Evolutionary conservation across 768 basidiomycete species (phyloP), one percentile per base, ranked within the genome.

Genomic region (Hygrophorus russula): DNA sequence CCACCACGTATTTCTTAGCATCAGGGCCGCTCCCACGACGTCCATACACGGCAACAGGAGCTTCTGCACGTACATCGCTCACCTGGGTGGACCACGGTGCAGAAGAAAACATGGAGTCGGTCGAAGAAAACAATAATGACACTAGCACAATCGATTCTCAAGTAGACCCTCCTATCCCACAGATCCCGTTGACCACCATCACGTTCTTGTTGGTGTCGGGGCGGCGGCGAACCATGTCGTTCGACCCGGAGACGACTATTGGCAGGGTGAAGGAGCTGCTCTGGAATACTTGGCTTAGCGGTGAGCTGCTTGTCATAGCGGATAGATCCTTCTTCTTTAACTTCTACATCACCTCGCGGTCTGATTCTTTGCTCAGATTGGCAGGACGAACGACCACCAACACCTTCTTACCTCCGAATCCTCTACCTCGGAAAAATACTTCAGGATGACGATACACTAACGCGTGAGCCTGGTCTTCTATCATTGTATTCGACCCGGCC

Each of bases 221-320:
- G 0, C 63, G 69, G 33, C 66, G 83, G 48, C 68, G 78, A 49
- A 75, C 77, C 0, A 83, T 87, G 74, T 63, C 71, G 0, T 89
- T 89, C 50, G 82, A 84, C 20, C 82, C 83, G 10, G 75, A 76
- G 50, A 82, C 74, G 15, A 81, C 82, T 0, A 65, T 88, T 27
- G 82, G 82, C 13, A 68, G 86, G 51, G 80, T 86, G 20, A 88
- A 88, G 60, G 86, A 89, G 62, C 71, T 89, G 37, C 74, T 80
- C 30, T 88, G 86, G 85, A 84, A 80, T 61, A 72, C 76, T 28
- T 89, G 86, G 85, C 82, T 82, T 20, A 62, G 66, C 52, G 83
- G 84, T 80, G 49, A 54, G 73, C 63, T 24, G 30, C 27, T 37
- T n/a, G n/a, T n/a, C n/a, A n/a, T n/a, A n/a, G n/a, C n/a, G n/a